Conservation (phyloP, 108 stramenopile species). For the Cyclotella choctawhatcheeana region DNA sequence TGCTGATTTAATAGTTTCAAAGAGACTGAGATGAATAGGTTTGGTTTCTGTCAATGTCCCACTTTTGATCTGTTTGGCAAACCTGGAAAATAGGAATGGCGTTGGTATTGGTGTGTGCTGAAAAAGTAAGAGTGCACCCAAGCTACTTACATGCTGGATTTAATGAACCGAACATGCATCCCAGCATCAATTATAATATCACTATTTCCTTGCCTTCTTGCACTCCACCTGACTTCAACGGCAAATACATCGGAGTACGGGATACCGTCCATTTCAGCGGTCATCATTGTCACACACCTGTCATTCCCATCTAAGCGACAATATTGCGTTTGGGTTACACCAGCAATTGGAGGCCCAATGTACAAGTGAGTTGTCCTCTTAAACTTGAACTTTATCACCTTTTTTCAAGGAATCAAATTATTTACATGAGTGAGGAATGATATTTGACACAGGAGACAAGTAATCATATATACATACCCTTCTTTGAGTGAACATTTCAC, state of each 20-base stretch:
- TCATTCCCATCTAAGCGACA: slow-evolving; percentile 70
- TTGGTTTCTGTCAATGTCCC: slow-evolving; percentile 73
- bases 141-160: slow-evolving; percentile 58
- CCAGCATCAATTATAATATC: slow-evolving; percentile 78
- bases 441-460: background rate
- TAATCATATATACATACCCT: slow-evolving; percentile 29
- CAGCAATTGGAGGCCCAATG: slow-evolving; percentile 82
- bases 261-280: slow-evolving; percentile 80
- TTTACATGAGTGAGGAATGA: too few species aligned
- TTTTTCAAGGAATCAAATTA: background rate
- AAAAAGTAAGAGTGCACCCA: too few species aligned
- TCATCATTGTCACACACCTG: slow-evolving; percentile 68
- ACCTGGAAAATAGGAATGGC: slow-evolving; percentile 27
- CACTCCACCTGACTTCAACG: slow-evolving; percentile 86
- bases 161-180: slow-evolving; percentile 76
- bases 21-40: slow-evolving; percentile 68
- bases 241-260: slow-evolving; percentile 83
- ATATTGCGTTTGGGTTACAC: slow-evolving; percentile 81
- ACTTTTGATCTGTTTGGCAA: slow-evolving; percentile 73
- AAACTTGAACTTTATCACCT: slow-evolving; percentile 70
- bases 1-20: slow-evolving; percentile 62
- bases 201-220: slow-evolving; percentile 53
- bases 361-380: slow-evolving; percentile 79
- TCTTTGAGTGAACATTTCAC: slow-evolving; percentile 58
- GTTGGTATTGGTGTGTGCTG: too few species aligned